These are phyloP conservation scores for Entelexis sorbosivorans DNA, from an alignment of 1,139 yeast species.

Conservation along the genomic window DNA sequence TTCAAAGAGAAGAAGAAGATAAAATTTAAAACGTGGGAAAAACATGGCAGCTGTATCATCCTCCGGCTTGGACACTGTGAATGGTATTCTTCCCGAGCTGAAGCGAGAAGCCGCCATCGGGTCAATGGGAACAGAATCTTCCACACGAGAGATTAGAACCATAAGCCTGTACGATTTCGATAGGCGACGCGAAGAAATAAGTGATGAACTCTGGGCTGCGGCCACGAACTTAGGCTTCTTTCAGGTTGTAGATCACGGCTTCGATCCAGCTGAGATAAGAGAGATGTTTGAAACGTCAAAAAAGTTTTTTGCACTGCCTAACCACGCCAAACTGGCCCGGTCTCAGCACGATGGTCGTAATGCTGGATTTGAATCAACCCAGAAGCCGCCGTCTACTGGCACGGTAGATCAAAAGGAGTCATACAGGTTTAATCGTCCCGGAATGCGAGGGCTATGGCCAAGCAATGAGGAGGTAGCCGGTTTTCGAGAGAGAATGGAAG, in stretches of 20 bases:
- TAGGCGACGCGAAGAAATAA: conserved; percentile 24
- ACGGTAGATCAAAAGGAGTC: conserved; percentile 49
- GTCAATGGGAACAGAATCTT: neutral
- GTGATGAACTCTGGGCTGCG: conserved; percentile 47
- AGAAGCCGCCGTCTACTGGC: conserved; percentile 31
- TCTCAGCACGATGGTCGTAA: conserved; percentile 50
- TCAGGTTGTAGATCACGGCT: conserved; percentile 62
- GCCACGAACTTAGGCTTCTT: conserved; percentile 61
- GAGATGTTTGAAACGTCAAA: conserved; percentile 44
- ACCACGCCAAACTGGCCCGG: conserved; percentile 36
- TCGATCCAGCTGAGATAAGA: conserved; percentile 48
- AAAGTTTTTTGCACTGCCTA: conserved; percentile 45
- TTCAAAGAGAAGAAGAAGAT: too few species aligned
- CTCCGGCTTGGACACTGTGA: too few species aligned
- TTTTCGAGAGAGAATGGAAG: conserved; percentile 27
- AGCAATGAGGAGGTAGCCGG: conserved; percentile 34
- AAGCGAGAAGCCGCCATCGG: neutral
- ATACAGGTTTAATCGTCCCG: conserved; percentile 31
- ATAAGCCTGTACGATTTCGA: conserved; percentile 15
- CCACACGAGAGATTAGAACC: conserved; percentile 7
- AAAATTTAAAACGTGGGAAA: too few species aligned
- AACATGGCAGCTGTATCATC: too few species aligned
- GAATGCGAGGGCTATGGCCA: conserved; percentile 26
- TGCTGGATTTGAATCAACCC: conserved; percentile 40
- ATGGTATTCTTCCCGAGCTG: neutral